phyloP scores from a whole-genome alignment of 108 stramenopile species.

The Epithemia pelagica region DNA sequence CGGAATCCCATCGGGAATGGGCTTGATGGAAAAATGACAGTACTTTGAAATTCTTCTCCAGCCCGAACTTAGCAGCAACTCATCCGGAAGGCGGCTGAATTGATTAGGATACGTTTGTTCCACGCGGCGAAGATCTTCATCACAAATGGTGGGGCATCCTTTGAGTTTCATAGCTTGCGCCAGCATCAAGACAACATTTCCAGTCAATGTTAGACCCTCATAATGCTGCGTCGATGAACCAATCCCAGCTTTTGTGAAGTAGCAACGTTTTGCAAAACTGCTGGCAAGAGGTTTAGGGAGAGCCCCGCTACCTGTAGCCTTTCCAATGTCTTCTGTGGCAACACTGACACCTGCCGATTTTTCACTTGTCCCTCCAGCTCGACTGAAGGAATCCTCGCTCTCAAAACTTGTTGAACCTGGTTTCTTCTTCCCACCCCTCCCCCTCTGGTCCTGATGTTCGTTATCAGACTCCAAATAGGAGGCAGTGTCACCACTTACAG shows the following conservation, averaged over 20 bases:
- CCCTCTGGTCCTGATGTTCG: conserved; percentile 13
- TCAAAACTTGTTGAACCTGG: not conserved
- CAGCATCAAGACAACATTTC: conserved; percentile 81
- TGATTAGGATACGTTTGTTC: conserved; percentile 85
- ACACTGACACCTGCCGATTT: not conserved
- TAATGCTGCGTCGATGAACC: conserved; percentile 78
- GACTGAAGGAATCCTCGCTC: not conserved
- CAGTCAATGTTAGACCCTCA: conserved; percentile 78
- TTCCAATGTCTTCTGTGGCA: not conserved
- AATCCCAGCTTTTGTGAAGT: conserved; percentile 84
- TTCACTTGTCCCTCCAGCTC: not conserved
- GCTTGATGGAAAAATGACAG: conserved; percentile 82
- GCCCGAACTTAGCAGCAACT: conserved; percentile 65
- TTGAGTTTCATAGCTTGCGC: conserved; percentile 83
- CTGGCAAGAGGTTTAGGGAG: conserved; percentile 65
- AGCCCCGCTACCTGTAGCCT: not conserved
- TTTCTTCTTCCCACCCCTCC: not conserved
- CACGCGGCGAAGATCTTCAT: conserved; percentile 81
- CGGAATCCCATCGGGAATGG: conserved; percentile 58
- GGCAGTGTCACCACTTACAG: conserved; percentile 1
- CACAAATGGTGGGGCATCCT: conserved; percentile 89
- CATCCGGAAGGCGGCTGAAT: conserved; percentile 77
- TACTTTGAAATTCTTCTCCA: conserved; percentile 83
- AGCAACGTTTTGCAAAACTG: conserved; percentile 79
- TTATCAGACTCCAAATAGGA: conserved; percentile 23